Conservation (phyloP, 2,329 filamentous ascomycete species). For the Fusarium sp. region DNA sequence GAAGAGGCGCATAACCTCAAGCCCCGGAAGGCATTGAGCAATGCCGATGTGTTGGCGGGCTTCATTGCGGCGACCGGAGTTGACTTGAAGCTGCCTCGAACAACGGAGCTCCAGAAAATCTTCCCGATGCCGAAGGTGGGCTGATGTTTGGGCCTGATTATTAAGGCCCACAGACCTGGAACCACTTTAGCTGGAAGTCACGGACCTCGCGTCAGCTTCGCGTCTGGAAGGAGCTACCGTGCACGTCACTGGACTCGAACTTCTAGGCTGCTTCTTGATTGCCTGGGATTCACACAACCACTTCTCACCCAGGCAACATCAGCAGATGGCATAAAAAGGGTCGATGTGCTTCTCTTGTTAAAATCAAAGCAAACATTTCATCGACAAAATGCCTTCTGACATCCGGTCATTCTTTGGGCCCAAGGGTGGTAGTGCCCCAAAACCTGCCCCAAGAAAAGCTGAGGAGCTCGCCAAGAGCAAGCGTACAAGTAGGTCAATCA, state of each 20-base stretch:
- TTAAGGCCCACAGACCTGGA: constrained; percentile 27
- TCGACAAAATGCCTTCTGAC: constrained; percentile 76
- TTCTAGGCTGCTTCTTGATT: constrained; percentile 50
- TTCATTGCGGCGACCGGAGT: constrained; percentile 59
- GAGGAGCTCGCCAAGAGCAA: constrained; percentile 61
- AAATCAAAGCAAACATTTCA: constrained; percentile 10
- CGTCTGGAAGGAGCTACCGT: constrained; percentile 51
- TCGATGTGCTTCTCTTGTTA: constrained; percentile 5
- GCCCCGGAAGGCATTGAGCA: constrained; percentile 65
- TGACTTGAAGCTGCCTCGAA: constrained; percentile 45
- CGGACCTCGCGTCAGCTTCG: constrained; percentile 62
- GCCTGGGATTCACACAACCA: constrained; percentile 39
- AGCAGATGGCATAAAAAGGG: constrained; percentile 41
- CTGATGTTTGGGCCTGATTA: background rate
- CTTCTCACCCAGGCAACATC: constrained; percentile 42
- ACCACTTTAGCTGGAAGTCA: constrained; percentile 55
- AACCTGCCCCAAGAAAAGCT: constrained; percentile 61
- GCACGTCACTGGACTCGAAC: constrained; percentile 52
- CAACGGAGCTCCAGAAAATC: constrained; percentile 54
- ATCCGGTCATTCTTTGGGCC: constrained; percentile 92
- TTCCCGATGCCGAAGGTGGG: constrained; percentile 37
- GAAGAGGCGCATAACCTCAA: constrained; percentile 61
- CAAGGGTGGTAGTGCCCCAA: constrained; percentile 71
- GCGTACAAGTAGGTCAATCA: constrained; percentile 58
- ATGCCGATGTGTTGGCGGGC: constrained; percentile 58